Evolutionary conservation across 2,329 filamentous ascomycete species (phyloP).

Genomic region (Ceratocystis papillata): DNA sequence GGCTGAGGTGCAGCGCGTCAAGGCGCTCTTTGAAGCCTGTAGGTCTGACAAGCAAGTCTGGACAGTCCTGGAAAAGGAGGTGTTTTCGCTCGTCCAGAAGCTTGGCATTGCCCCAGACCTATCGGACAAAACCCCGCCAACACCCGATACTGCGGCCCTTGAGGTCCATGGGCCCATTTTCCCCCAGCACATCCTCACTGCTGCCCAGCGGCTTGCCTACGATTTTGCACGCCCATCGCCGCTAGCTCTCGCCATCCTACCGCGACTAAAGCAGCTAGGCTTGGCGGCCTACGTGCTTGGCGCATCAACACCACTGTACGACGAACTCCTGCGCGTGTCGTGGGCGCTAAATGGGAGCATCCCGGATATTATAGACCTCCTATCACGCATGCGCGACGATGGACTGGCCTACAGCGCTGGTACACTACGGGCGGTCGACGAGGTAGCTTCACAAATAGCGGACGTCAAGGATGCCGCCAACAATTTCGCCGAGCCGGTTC

Average conservation of each 20-base stretch:
- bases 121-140: no score
- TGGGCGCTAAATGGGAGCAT: constrained; percentile 53
- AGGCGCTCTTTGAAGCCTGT: constrained; percentile 43
- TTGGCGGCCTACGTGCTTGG: constrained; percentile 61
- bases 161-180: constrained; percentile 54
- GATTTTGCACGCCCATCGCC: constrained; percentile 49
- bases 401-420: constrained; percentile 36
- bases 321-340: constrained; percentile 50
- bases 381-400: constrained; percentile 55
- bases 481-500: constrained; percentile 18
- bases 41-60: constrained; percentile 55
- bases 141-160: constrained; percentile 30
- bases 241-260: constrained; percentile 50
- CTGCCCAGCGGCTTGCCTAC: constrained; percentile 45
- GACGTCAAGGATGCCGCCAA: neutral
- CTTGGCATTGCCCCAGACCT: constrained; percentile 38
- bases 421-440: constrained; percentile 15
- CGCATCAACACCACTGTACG: constrained; percentile 58
- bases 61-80: constrained; percentile 53
- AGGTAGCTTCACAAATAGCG: constrained; percentile 14
- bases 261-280: constrained; percentile 56
- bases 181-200: constrained; percentile 48
- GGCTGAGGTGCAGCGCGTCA: constrained; percentile 41
- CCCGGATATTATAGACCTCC: constrained; percentile 41
- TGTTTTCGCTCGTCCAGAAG: constrained; percentile 50